These are phyloP conservation scores for Diaporthe aspalathi DNA, from an alignment of 2,329 filamentous ascomycete species.

Conservation along the genomic window DNA sequence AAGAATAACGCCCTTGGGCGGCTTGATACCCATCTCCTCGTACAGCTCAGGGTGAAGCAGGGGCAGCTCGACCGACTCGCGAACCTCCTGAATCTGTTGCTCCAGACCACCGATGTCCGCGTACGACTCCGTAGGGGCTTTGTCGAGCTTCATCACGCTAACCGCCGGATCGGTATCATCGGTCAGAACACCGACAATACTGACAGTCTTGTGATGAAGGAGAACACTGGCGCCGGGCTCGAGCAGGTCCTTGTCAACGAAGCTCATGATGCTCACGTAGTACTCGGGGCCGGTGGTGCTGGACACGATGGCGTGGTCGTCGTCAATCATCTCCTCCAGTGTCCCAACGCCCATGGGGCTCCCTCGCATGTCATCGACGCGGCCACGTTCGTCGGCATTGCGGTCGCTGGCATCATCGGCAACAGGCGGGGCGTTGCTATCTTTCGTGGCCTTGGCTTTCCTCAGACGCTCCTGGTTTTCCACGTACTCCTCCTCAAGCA, in stretches of 20 bases:
- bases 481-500: slow-evolving; percentile 98
- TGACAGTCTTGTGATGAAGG: slow-evolving; percentile 97
- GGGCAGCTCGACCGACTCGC: slow-evolving; percentile 95
- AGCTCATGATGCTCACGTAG: slow-evolving; percentile 99
- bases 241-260: slow-evolving; percentile 97
- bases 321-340: slow-evolving; percentile 97
- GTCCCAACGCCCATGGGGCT: slow-evolving; percentile 99
- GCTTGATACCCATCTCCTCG: slow-evolving; percentile 99
- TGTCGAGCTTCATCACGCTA: slow-evolving; percentile 99
- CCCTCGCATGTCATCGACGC: slow-evolving; percentile 98
- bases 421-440: slow-evolving; percentile 71
- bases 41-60: slow-evolving; percentile 96
- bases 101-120: slow-evolving; percentile 98
- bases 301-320: slow-evolving; percentile 98
- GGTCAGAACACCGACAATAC: slow-evolving; percentile 95
- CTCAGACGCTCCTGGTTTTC: slow-evolving; percentile 98
- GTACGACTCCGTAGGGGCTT: slow-evolving; percentile 97
- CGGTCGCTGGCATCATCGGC: slow-evolving; percentile 83
- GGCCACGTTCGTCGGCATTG: slow-evolving; percentile 92
- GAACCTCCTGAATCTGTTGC: slow-evolving; percentile 94
- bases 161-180: slow-evolving; percentile 96
- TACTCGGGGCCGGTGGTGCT: slow-evolving; percentile 98
- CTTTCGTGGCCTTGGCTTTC: slow-evolving; percentile 87
- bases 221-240: slow-evolving; percentile 96
- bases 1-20: slow-evolving; percentile 98